phyloP scores from a whole-genome alignment of 176 grass and related monocot species.

The Hsuehochloa calcarea region DNA sequence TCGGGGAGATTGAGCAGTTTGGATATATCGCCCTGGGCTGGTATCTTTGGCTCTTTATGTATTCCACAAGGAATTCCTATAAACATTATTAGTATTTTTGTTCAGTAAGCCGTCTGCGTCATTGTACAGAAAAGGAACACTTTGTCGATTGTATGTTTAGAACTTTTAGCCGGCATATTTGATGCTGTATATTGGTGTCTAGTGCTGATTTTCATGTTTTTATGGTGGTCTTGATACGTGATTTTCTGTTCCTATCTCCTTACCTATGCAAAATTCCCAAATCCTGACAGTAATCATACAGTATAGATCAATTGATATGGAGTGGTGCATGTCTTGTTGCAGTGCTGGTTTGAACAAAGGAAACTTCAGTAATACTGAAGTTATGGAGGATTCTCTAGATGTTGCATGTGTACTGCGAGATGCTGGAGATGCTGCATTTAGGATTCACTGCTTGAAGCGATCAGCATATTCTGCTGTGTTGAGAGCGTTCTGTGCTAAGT shows the following conservation, averaged over 20 bases:
- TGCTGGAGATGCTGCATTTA: constrained; percentile 40
- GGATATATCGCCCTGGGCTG: background rate
- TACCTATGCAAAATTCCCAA: background rate
- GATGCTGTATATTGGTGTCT: background rate
- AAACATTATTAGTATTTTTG: background rate
- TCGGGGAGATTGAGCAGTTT: background rate
- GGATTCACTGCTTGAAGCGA: constrained; percentile 60
- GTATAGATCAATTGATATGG: constrained; percentile 19
- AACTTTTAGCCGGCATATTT: background rate
- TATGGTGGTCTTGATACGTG: background rate
- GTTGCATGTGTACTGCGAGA: constrained; percentile 21
- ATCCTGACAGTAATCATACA: background rate
- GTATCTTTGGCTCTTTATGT: background rate
- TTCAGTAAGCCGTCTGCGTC: background rate
- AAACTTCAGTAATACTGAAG: background rate
- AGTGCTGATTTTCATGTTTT: background rate
- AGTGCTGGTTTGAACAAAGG: constrained; percentile 14
- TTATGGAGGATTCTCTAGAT: constrained; percentile 18
- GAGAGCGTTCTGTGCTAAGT: constrained; percentile 63
- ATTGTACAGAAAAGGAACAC: background rate
- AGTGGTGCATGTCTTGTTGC: constrained; percentile 42
- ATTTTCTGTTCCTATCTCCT: background rate
- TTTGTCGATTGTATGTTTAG: no score
- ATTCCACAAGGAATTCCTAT: background rate
- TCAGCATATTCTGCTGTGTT: constrained; percentile 66